A percentile compares a stretch with the other conserved stretches of the same genome.
Evolutionary conservation across 345 rosid species (phyloP).

Genomic region (Moringa oleifera): DNA sequence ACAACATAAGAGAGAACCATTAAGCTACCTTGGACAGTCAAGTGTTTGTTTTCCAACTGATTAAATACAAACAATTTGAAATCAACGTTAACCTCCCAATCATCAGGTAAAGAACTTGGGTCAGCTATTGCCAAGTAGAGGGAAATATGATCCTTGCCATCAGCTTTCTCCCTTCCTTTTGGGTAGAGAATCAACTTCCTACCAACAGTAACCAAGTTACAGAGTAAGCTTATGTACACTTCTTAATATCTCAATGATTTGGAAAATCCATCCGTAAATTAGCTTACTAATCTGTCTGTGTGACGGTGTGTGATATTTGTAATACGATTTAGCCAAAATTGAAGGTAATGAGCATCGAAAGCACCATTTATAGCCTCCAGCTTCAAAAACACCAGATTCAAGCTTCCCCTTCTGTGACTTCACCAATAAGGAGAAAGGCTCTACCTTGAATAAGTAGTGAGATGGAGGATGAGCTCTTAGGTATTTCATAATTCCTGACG

Average conservation of each 20-base stretch:
- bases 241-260: too few species aligned
- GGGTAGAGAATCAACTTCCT: slow-evolving; percentile 34
- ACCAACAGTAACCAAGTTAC: neutral
- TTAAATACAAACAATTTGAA: slow-evolving; percentile 28
- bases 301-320: too few species aligned
- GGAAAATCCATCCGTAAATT: too few species aligned
- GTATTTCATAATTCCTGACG: too few species aligned
- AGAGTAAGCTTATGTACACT: too few species aligned
- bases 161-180: slow-evolving; percentile 22
- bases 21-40: slow-evolving; percentile 24
- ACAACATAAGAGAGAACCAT: neutral
- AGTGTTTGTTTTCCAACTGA: slow-evolving; percentile 18
- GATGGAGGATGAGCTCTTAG: too few species aligned
- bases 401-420: too few species aligned
- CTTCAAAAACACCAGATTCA: slow-evolving; percentile 33
- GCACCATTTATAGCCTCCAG: slow-evolving; percentile 37
- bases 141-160: slow-evolving; percentile 25
- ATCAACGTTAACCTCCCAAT: slow-evolving; percentile 31
- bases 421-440: too few species aligned
- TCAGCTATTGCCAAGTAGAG: slow-evolving; percentile 27
- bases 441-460: too few species aligned
- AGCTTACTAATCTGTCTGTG: too few species aligned
- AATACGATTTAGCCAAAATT: neutral
- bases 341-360: neutral
- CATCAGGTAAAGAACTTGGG: slow-evolving; percentile 9